Conservation (phyloP, 805 yeast genomes). For the Clavispora phyllophila region DNA sequence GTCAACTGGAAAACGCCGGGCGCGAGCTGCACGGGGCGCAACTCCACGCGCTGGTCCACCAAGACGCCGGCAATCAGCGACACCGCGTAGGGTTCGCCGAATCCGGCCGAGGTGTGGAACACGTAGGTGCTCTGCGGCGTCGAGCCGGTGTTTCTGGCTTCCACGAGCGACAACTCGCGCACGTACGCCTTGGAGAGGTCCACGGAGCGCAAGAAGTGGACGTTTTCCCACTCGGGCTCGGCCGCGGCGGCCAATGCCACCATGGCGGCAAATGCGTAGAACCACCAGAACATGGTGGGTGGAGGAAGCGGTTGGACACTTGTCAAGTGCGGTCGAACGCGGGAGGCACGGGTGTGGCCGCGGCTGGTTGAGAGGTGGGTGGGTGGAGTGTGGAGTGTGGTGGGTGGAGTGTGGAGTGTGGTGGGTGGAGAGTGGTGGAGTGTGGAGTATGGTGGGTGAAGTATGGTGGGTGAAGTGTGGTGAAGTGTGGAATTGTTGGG, state of each 20-base stretch:
- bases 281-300: conserved; percentile 2
- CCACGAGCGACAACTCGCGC: conserved; percentile 54
- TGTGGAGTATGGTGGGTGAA: too few relatives aligned
- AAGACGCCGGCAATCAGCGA: conserved; percentile 40
- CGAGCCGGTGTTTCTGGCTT: conserved; percentile 52
- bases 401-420: background rate
- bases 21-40: conserved; percentile 18
- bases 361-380: too few relatives aligned
- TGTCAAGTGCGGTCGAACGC: background rate
- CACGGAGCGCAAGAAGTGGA: conserved; percentile 47
- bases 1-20: conserved; percentile 36
- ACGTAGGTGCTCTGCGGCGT: conserved; percentile 53
- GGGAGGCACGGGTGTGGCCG: conserved; percentile 1
- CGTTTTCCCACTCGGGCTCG: conserved; percentile 48
- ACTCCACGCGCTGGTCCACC: conserved; percentile 20
- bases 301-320: background rate
- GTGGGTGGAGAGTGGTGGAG: background rate
- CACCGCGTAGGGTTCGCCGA: conserved; percentile 35
- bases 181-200: conserved; percentile 66
- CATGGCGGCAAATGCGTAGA: conserved; percentile 7
- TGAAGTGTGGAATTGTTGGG: too few relatives aligned
- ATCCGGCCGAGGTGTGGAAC: conserved; percentile 51
- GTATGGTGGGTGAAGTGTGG: too few relatives aligned
- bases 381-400: background rate
- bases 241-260: conserved; percentile 8